Conservation (phyloP, 495 filamentous ascomycete species). For the Trichoderma parareesei region DNA sequence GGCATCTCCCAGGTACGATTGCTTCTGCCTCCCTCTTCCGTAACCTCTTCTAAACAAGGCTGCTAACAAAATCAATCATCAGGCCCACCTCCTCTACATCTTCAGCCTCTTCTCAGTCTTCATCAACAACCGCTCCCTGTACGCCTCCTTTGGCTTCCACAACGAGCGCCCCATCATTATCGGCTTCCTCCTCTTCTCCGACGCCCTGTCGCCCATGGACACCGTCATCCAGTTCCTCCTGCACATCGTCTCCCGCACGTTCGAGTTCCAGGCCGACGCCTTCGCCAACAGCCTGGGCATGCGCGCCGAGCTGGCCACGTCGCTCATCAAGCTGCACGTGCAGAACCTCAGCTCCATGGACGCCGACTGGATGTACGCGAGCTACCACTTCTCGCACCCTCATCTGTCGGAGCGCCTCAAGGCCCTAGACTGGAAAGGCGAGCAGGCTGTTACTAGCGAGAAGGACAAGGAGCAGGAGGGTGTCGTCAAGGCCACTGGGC, state of each 20-base stretch:
- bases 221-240: conserved; percentile 85
- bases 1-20: conserved; percentile 73
- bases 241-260: conserved; percentile 89
- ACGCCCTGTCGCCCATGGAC: conserved; percentile 85
- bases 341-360: conserved; percentile 98
- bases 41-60: neutral
- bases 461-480: conserved; percentile 26
- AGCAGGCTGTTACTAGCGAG: conserved; percentile 36
- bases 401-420: conserved; percentile 89
- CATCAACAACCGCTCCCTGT: conserved; percentile 88
- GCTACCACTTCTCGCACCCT: conserved; percentile 96
- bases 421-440: conserved; percentile 69
- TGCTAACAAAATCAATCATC: conserved; percentile 21
- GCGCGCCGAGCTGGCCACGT: conserved; percentile 70
- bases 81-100: conserved; percentile 85
- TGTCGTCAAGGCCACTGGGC: conserved; percentile 24
- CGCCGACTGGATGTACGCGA: conserved; percentile 94
- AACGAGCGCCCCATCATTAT: conserved; percentile 85
- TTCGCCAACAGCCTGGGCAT: conserved; percentile 85
- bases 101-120: conserved; percentile 95
- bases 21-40: neutral
- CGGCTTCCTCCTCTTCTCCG: conserved; percentile 93
- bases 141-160: conserved; percentile 82
- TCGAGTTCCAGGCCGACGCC: conserved; percentile 90
- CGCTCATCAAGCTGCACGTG: conserved; percentile 93